Conservation (phyloP, 352 stramenopile species). For the Phytophthora colocasiae region DNA sequence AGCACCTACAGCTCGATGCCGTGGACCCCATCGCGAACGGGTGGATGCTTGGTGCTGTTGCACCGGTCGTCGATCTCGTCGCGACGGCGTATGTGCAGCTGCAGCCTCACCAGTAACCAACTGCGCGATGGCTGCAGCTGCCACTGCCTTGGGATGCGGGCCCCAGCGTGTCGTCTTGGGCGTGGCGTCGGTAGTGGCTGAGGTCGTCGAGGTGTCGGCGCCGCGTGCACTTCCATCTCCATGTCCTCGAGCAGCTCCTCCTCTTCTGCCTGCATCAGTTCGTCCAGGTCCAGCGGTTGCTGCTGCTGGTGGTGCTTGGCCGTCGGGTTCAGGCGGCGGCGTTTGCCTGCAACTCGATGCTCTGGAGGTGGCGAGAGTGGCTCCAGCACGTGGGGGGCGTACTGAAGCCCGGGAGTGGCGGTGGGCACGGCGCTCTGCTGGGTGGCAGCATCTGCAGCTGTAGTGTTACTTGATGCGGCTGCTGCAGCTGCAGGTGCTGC, state of each 20-base stretch:
- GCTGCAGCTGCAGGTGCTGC: not conserved
- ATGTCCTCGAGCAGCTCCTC: not conserved
- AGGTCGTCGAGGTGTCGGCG: too few relatives aligned
- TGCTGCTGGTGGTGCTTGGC: too few relatives aligned
- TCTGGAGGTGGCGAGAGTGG: too few relatives aligned
- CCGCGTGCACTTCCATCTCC: not conserved
- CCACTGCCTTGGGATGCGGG: not conserved
- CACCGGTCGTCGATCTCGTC: too few relatives aligned
- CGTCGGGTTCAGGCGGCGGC: not conserved
- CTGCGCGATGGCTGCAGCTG: not conserved
- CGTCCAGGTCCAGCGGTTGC: not conserved
- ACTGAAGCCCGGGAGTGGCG: not conserved
- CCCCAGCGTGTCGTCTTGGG: not conserved
- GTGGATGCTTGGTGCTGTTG: too few relatives aligned
- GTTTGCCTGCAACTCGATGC: not conserved
- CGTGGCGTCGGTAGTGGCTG: not conserved
- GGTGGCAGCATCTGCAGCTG: not conserved
- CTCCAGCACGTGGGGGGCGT: not conserved
- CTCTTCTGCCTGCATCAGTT: not conserved
- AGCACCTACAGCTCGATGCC: not conserved
- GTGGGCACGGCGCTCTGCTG: not conserved
- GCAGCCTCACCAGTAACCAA: not conserved
- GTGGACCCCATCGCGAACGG: conserved; percentile 2
- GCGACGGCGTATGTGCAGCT: not conserved
- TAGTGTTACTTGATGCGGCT: conserved; percentile 1